phyloP scores from a whole-genome alignment of 2,329 filamentous ascomycete genomes.

The Apiospora kogelbergensis region DNA sequence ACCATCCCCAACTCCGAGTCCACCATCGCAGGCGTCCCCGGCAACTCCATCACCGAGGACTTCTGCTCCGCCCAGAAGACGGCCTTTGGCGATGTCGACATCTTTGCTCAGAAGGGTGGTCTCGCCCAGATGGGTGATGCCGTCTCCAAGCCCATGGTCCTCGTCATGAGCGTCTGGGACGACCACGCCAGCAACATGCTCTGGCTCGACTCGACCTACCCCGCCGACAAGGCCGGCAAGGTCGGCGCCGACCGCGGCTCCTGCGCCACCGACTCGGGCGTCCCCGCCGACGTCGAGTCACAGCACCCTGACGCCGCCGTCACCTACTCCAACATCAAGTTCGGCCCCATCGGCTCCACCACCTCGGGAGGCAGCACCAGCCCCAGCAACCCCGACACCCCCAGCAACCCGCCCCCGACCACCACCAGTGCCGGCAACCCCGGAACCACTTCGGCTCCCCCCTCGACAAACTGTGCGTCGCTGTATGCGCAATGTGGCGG shows the following conservation, averaged over 20 bases:
- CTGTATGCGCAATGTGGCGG: constrained; percentile 12
- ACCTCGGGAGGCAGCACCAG: background rate
- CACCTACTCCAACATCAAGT: constrained; percentile 49
- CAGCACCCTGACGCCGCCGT: constrained; percentile 39
- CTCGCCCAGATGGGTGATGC: constrained; percentile 52
- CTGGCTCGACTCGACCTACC: constrained; percentile 63
- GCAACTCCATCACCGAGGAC: constrained; percentile 45
- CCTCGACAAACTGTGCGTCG: background rate
- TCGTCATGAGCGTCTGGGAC: constrained; percentile 61
- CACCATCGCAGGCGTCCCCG: constrained; percentile 27
- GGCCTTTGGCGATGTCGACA: constrained; percentile 50
- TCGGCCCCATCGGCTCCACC: constrained; percentile 47
- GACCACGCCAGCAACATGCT: constrained; percentile 40
- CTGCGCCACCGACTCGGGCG: constrained; percentile 46
- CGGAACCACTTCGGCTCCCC: background rate
- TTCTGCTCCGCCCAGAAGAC: constrained; percentile 58
- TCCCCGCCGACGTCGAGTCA: constrained; percentile 42
- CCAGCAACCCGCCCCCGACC: background rate
- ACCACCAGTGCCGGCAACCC: background rate
- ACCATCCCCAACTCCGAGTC: constrained; percentile 40
- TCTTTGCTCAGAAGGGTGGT: constrained; percentile 53
- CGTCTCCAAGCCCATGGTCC: constrained; percentile 56
- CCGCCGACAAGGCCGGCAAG: constrained; percentile 36
- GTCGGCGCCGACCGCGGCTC: constrained; percentile 45
- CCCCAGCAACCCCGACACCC: background rate